Percentiles rank a stretch among this genome's conserved stretches.
Evolutionary conservation across 1,139 yeast species (phyloP).

Genomic region (Torulaspora globosa): DNA sequence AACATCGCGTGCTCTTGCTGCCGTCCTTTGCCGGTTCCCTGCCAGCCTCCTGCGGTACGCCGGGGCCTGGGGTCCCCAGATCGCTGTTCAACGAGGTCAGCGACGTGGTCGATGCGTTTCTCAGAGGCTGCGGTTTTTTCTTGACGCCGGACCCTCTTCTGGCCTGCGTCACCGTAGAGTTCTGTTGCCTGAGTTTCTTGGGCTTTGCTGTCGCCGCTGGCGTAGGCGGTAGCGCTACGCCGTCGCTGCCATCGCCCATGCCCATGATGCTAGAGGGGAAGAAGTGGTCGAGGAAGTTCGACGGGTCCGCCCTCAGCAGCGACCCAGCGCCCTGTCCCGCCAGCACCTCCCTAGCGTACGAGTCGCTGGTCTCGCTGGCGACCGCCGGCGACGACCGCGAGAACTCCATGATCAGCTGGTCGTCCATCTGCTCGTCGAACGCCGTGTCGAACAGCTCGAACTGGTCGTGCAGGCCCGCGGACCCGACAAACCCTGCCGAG

Average conservation of each 20-base stretch:
- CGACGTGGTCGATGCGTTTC: conserved; percentile 10
- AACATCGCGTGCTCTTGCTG: conserved; percentile 44
- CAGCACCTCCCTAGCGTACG: conserved; percentile 3
- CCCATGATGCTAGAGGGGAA: conserved; percentile 3
- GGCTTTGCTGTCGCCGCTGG: conserved; percentile 2
- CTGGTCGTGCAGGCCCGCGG: conserved; percentile 5
- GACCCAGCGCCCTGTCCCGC: conserved; percentile 11
- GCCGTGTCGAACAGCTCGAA: conserved; percentile 7
- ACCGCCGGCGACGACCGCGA: conserved; percentile 12
- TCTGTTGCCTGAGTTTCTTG: conserved; percentile 4
- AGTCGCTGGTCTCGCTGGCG: conserved; percentile 9
- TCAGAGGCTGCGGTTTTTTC: conserved; percentile 10
- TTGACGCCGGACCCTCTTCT: conserved; percentile 15
- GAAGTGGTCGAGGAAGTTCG: conserved; percentile 11
- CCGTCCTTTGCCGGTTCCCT: neutral
- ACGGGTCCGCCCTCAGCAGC: conserved; percentile 2
- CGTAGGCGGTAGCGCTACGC: conserved; percentile 1
- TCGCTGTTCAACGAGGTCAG: conserved; percentile 11
- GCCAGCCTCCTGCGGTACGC: neutral
- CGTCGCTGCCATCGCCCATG: neutral
- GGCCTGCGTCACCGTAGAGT: conserved; percentile 4
- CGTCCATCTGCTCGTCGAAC: conserved; percentile 8
- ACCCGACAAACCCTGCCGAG: conserved; percentile 17
- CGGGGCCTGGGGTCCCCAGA: neutral
- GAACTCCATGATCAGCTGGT: conserved; percentile 6